Evolutionary conservation across 1,284 basidiomycete species (phyloP).

Genomic region (Ceratobasidium sp.): DNA sequence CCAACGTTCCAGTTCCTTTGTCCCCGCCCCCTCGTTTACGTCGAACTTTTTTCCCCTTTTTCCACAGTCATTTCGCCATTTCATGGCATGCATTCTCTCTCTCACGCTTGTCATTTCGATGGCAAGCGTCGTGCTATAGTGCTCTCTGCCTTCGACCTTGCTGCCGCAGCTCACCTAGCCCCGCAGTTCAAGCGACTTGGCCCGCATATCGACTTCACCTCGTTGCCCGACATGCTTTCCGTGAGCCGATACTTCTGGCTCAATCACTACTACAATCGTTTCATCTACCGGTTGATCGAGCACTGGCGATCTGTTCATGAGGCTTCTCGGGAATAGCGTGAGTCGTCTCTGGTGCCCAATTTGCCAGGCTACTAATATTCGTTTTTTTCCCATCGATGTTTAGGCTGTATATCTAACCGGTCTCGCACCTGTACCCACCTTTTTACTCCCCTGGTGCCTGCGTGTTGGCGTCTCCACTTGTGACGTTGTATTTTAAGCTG

Average conservation of each 20-base stretch:
- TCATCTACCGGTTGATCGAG: not conserved
- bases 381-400: no score
- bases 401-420: no score
- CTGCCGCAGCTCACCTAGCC: not conserved
- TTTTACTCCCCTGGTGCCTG: no score
- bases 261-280: slow-evolving; percentile 5
- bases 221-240: not conserved
- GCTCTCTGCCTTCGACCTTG: not conserved
- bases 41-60: not conserved
- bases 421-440: no score
- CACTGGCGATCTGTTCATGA: not conserved
- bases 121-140: not conserved
- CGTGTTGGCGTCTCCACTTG: no score
- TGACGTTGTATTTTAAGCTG: no score
- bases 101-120: not conserved
- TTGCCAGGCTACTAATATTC: no score
- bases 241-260: not conserved
- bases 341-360: no score
- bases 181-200: not conserved
- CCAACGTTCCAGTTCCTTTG: not conserved
- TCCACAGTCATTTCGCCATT: not conserved
- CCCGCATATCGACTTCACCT: not conserved
- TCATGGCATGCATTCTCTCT: not conserved
- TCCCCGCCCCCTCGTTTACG: not conserved
- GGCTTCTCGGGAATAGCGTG: no score